Evolutionary conservation across 179 eudicot genomes (phyloP).

Genomic region (Vitellaria paradoxa): DNA sequence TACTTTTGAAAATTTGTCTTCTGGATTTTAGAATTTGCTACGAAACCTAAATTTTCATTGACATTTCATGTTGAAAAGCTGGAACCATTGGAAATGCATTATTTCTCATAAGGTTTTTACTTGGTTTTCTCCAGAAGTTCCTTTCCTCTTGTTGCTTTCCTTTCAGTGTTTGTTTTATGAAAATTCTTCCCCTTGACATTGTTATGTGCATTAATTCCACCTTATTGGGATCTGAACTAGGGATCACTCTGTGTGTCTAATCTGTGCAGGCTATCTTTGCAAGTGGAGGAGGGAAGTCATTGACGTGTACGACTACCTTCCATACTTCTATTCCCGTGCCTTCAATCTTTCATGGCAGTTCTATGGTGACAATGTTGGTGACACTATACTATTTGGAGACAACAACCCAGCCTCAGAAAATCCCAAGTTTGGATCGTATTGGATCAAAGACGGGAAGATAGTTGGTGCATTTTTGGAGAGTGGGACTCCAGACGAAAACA

Average conservation of each 20-base stretch:
- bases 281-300: slow-evolving; percentile 54
- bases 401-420: slow-evolving; percentile 54
- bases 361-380: slow-evolving; percentile 95
- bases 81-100: neutral
- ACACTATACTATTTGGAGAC: slow-evolving; percentile 74
- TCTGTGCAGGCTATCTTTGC: slow-evolving; percentile 78
- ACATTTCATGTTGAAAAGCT: neutral
- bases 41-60: too few species aligned
- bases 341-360: slow-evolving; percentile 93
- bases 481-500: slow-evolving; percentile 89
- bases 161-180: too few species aligned
- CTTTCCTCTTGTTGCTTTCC: neutral
- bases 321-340: slow-evolving; percentile 90
- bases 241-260: neutral
- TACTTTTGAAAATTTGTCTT: neutral
- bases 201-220: neutral
- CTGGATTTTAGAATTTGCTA: neutral
- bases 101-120: neutral
- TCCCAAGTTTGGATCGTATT: slow-evolving; percentile 87
- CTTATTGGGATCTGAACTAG: neutral
- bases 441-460: slow-evolving; percentile 87
- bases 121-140: neutral
- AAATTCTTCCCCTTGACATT: neutral
- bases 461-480: slow-evolving; percentile 87
- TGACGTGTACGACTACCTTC: slow-evolving; percentile 88